These are phyloP conservation scores for Suhomyces choctaworum DNA, from an alignment of 1,139 yeast genomes.

Conservation along the genomic window DNA sequence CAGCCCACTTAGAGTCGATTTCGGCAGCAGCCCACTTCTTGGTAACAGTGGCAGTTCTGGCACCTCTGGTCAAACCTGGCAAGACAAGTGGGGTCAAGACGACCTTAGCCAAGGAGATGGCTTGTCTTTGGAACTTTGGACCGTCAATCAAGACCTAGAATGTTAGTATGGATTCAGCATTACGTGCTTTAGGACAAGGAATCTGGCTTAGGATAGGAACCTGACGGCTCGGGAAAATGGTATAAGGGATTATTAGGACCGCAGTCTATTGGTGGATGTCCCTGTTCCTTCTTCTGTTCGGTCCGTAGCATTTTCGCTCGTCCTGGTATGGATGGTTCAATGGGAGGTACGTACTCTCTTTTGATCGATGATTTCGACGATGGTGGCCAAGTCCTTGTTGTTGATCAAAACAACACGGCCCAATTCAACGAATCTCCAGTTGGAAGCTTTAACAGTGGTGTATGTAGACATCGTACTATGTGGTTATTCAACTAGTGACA, in stretches of 20 bases:
- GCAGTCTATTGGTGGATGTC: too few species aligned
- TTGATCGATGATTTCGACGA: constrained; percentile 98
- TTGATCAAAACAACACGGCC: constrained; percentile 97
- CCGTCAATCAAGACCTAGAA: constrained; percentile 76
- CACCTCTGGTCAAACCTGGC: constrained; percentile 88
- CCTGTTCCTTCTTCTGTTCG: too few species aligned
- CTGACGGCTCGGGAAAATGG: too few species aligned
- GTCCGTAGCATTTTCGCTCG: too few species aligned
- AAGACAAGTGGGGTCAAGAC: constrained; percentile 91
- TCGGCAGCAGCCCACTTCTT: constrained; percentile 96
- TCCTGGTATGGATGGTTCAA: too few species aligned
- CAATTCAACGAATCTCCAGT: constrained; percentile 99
- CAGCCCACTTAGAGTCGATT: constrained; percentile 86
- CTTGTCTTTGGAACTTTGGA: constrained; percentile 94
- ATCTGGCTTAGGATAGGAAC: too few species aligned
- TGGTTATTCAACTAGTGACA: constrained; percentile 14
- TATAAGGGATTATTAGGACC: too few species aligned
- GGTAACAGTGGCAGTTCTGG: constrained; percentile 79
- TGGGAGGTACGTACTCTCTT: constrained; percentile 77
- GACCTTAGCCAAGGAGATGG: constrained; percentile 81
- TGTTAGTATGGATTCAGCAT: constrained; percentile 10
- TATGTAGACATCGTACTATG: constrained; percentile 34
- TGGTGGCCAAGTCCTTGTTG: constrained; percentile 83
- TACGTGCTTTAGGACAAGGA: too few species aligned
- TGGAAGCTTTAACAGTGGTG: constrained; percentile 88